Base-by-base conservation (phyloP, 768 basidiomycete species). In the Auricularia auricula-judae region DNA sequence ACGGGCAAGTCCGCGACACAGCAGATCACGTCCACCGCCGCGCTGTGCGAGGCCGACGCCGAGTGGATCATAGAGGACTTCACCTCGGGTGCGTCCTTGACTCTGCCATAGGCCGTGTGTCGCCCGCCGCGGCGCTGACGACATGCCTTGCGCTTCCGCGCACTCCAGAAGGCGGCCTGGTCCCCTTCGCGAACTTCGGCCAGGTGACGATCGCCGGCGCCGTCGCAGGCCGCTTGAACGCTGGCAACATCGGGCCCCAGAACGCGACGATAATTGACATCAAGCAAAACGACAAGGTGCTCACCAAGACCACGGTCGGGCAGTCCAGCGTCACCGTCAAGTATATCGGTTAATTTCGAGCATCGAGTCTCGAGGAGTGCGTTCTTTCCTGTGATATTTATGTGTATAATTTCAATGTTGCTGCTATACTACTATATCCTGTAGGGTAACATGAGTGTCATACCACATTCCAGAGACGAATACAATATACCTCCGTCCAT, bases 61-160 rank as follows among this genome's bases (percentile, higher is more conserved):
- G 74, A 76, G 69, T 76, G 76, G 76, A 76, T 76, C 64, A 73
- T 76, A n/a, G 75, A 76, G 69, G 75, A 76, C 68, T 72, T 66
- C 68, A 63, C 67, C 14, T 36, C 62, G 14, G 14, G 59, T 51
- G 44, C 79, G 66, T 3, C 77, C 2, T 29, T 16, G 14, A 10
- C 11, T 16, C 47, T 51, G 14, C 47, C 21, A 8, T 1, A 1
- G 18, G 10, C 21, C 21, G 8, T 18, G 43, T 18, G 18, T 44
- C 43, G 18, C 43, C 10, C 43, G 10, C 43, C 29, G 29, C 29
- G 29, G 29, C 29, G 29, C 29, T 29, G 29, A 29, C 29, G 29
- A 29, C 29, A 29, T 29, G 29, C 29, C 29, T 29, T 29, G 29
- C 29, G 29, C 29, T 29, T 29, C 5, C 47, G 1, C 21, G 18